Percentiles rank a stretch among this genome's conserved stretches.
Evolutionary conservation across 208 protist species (phyloP).

Genomic region (Porcisia hertigi): DNA sequence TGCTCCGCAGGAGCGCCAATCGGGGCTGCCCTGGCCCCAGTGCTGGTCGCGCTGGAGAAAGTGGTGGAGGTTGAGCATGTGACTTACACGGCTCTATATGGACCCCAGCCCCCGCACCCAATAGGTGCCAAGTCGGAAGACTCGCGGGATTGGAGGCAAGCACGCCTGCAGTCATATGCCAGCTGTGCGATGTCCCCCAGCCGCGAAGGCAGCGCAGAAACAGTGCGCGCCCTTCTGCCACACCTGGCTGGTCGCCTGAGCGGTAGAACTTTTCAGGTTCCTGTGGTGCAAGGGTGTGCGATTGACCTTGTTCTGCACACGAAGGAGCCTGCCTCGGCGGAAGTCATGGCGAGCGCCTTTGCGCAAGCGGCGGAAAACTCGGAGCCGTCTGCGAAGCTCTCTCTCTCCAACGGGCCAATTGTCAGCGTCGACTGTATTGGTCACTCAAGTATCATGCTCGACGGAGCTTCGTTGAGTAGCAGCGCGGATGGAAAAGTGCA

Average conservation of each 20-base stretch:
- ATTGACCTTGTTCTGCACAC: constrained; percentile 95
- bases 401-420: constrained; percentile 25
- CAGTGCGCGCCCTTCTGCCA: constrained; percentile 94
- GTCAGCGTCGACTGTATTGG: constrained; percentile 51
- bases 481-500: constrained; percentile 32
- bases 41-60: constrained; percentile 95
- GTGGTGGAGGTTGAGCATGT: constrained; percentile 94
- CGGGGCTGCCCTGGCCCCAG: constrained; percentile 98
- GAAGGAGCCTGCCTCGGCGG: constrained; percentile 85
- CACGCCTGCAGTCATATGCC: constrained; percentile 59
- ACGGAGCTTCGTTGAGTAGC: constrained; percentile 30
- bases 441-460: constrained; percentile 40
- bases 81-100: constrained; percentile 98
- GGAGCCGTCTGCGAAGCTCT: background rate
- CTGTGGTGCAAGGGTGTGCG: constrained; percentile 96
- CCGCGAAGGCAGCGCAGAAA: constrained; percentile 96
- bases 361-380: constrained; percentile 75
- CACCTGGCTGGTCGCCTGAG: constrained; percentile 57
- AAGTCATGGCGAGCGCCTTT: constrained; percentile 84
- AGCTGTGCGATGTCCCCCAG: constrained; percentile 95
- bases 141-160: constrained; percentile 96
- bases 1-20: constrained; percentile 97
- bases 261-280: constrained; percentile 97
- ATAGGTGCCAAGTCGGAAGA: constrained; percentile 94
- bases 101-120: constrained; percentile 93